Base-by-base conservation (phyloP, 495 filamentous ascomycete genomes). In the Penicillium antarcticum region DNA sequence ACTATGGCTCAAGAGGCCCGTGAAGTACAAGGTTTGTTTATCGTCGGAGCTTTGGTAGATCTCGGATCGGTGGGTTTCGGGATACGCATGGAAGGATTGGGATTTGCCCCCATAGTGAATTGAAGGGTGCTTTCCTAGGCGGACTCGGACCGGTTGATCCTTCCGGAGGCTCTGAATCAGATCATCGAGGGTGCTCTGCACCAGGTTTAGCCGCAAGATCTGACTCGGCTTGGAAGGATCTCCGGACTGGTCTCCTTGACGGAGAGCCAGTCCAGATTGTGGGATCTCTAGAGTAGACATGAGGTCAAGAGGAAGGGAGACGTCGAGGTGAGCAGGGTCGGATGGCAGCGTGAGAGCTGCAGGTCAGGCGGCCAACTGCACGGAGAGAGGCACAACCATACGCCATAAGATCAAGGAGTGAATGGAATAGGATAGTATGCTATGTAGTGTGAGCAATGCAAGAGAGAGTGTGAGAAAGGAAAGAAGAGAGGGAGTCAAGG, bases 141-240 rank as follows among this genome's bases (percentile, higher is more conserved):
- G 70, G 35, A 77, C 59, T 59, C 72, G 64, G 59, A 78, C 80
- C 51, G 83, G 78, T 26, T 85, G 80, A 63, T 81, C 83, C 60
- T 78, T 74, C 36, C 81, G 78, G 17, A 87, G 78, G 57, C 76
- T 82, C 55, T 80, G 77, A 50, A 90, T 84, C 67, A 91, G 80
- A 26, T 89, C 82, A 59, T 88, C 81, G 52, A 90, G 79, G 29
- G 84, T 76, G 49, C 68, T 78, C 66, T 87, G 80, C 53, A 75
- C 79, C 50, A 91, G 67, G 21, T 79, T 80, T 50, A 91, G 67
- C 52, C 84, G 84, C 72, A 91, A 83, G 48, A 78, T 71, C 63
- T 82, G 81, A 32, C 63, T 55, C 17, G 64, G 63, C 52, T 72
- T 74, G 34, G 65, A 46, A 24, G 59, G 38, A 19, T 62, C 63